A percentile compares a stretch with the other conserved stretches of the same genome.
These are phyloP conservation scores for Atkinsonella hypoxylon DNA, from an alignment of 2,329 filamentous ascomycete species.

Conservation along the genomic window DNA sequence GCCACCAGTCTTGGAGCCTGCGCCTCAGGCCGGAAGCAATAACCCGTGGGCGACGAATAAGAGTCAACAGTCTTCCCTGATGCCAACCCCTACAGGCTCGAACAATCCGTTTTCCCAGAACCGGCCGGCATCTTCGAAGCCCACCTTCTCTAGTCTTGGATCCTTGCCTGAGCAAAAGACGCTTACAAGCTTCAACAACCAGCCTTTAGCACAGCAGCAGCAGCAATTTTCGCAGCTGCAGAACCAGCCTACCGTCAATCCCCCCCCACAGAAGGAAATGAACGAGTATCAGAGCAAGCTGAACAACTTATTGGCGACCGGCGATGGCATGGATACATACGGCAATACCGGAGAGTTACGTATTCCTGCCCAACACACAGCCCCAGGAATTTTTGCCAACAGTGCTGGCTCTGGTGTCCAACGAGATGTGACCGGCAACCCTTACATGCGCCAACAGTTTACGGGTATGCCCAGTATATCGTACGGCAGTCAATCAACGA, in stretches of 20 bases:
- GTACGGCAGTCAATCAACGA: conserved; percentile 41
- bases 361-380: conserved; percentile 92
- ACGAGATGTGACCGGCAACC: conserved; percentile 70
- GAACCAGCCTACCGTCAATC: conserved; percentile 17
- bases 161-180: conserved; percentile 77
- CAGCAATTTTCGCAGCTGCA: conserved; percentile 32
- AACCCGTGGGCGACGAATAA: conserved; percentile 77
- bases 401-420: conserved; percentile 75
- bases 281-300: conserved; percentile 61
- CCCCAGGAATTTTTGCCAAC: conserved; percentile 93
- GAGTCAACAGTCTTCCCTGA: conserved; percentile 48
- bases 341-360: conserved; percentile 94
- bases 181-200: conserved; percentile 45
- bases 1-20: conserved; percentile 37
- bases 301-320: conserved; percentile 72
- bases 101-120: conserved; percentile 96
- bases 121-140: conserved; percentile 42
- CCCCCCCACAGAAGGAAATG: conserved; percentile 38
- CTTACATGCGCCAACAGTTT: conserved; percentile 75
- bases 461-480: conserved; percentile 59
- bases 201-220: conserved; percentile 32
- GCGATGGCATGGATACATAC: conserved; percentile 93
- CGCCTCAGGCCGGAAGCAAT: conserved; percentile 69
- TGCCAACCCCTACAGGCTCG: conserved; percentile 81
- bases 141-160: conserved; percentile 57